Evolutionary conservation across 2,329 filamentous ascomycete genomes (phyloP).

Genomic region (Fusarium falciforme): DNA sequence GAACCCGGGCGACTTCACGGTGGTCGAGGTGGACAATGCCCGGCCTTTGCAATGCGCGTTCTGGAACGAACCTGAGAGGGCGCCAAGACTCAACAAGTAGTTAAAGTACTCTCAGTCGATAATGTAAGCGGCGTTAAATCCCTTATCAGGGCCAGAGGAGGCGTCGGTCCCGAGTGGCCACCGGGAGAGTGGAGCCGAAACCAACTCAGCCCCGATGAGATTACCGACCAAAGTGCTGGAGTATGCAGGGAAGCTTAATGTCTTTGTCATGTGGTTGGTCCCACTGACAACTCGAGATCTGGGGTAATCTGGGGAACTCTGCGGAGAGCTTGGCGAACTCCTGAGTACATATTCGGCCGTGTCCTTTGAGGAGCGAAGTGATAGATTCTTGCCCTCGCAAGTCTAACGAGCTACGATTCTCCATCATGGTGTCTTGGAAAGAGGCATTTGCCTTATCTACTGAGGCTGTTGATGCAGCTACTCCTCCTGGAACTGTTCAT

Average conservation of each 20-base stretch:
- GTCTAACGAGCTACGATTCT: not conserved
- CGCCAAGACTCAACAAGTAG: slow-evolving; percentile 8
- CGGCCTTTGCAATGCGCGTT: not conserved
- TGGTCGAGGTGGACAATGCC: slow-evolving; percentile 1
- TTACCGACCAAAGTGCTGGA: not conserved
- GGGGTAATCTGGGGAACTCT: slow-evolving; percentile 20
- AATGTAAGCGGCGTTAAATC: not conserved
- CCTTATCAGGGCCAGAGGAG: not conserved
- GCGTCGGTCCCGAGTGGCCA: not conserved
- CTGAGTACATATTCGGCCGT: slow-evolving; percentile 12
- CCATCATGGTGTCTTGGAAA: slow-evolving; percentile 17
- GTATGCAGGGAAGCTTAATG: not conserved
- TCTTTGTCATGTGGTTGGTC: not conserved
- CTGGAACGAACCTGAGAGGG: slow-evolving; percentile 11
- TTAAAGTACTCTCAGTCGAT: not conserved
- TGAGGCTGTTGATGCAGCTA: slow-evolving; percentile 18
- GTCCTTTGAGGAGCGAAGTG: not conserved
- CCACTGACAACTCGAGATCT: not conserved
- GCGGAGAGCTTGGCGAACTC: not conserved
- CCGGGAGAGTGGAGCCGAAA: not conserved
- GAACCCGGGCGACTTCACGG: not conserved
- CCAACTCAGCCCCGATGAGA: not conserved
- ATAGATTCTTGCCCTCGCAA: not conserved
- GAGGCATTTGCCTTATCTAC: slow-evolving; percentile 15
- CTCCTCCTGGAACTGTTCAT: slow-evolving; percentile 23